Evolutionary conservation across 1,139 yeast genomes (phyloP).

Genomic region (Suhomyces bribrorum): DNA sequence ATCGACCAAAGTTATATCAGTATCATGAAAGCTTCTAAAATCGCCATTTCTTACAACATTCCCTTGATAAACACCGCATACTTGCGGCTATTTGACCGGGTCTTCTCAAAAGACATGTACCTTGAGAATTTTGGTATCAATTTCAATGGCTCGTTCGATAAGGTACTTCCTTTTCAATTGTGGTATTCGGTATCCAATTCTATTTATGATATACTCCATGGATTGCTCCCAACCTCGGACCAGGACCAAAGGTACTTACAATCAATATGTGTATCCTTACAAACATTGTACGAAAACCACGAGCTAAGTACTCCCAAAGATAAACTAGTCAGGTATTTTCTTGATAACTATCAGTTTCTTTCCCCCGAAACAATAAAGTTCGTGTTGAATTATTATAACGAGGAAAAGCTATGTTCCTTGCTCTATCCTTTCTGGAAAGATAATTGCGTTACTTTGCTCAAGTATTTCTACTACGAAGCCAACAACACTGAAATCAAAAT

Average conservation of each 20-base stretch:
- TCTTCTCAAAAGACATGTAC: constrained; percentile 31
- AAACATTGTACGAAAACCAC: constrained; percentile 33
- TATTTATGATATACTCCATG: constrained; percentile 36
- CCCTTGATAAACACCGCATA: constrained; percentile 34
- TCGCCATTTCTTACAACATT: constrained; percentile 28
- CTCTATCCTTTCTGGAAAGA: constrained; percentile 55
- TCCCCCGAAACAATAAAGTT: constrained; percentile 39
- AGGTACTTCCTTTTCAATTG: constrained; percentile 43
- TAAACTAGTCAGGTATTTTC: constrained; percentile 44
- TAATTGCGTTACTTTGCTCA: constrained; percentile 47
- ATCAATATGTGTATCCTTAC: constrained; percentile 40
- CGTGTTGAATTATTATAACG: constrained; percentile 48
- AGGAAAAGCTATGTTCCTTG: constrained; percentile 56
- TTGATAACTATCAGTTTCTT: constrained; percentile 38
- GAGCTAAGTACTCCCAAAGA: constrained; percentile 49
- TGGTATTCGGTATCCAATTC: constrained; percentile 52
- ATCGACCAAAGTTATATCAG: constrained; percentile 24
- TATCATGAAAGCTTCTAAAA: constrained; percentile 29
- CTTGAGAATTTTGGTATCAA: constrained; percentile 18
- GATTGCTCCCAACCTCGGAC: constrained; percentile 25
- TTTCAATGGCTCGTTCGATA: constrained; percentile 19
- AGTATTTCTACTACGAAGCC: constrained; percentile 41
- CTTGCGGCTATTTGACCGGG: constrained; percentile 35
- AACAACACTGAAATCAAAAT: constrained; percentile 35
- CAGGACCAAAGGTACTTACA: constrained; percentile 38